phyloP scores from a whole-genome alignment of 306 rosid species.

The Rosa chinensis region DNA sequence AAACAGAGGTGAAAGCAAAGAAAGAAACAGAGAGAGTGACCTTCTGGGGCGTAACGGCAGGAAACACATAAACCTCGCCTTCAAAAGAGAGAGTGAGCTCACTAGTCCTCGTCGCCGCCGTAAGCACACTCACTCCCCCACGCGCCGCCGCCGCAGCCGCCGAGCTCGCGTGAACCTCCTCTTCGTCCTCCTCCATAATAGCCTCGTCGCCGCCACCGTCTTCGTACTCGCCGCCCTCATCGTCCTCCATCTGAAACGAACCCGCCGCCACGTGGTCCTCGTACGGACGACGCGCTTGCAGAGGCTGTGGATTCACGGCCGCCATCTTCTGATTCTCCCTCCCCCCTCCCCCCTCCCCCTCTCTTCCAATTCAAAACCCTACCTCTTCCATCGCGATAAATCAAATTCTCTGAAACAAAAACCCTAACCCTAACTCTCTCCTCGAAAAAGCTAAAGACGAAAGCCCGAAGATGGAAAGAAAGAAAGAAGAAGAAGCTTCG shows the following conservation, averaged over 20 bases:
- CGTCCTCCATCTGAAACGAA: slow-evolving; percentile 38
- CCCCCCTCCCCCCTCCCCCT: not conserved
- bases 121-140: slow-evolving; percentile 23
- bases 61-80: slow-evolving; percentile 95
- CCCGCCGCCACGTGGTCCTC: slow-evolving; percentile 40
- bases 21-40: slow-evolving; percentile 28
- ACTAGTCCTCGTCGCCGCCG: slow-evolving; percentile 64
- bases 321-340: slow-evolving; percentile 57
- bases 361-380: slow-evolving; percentile 47
- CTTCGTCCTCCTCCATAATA: slow-evolving; percentile 59
- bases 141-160: slow-evolving; percentile 33
- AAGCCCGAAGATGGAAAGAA: slow-evolving; percentile 11
- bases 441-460: not conserved
- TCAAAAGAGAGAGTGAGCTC: slow-evolving; percentile 97
- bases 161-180: slow-evolving; percentile 45
- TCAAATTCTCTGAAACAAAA: not conserved
- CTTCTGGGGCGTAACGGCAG: slow-evolving; percentile 85
- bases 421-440: slow-evolving; percentile 5
- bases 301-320: slow-evolving; percentile 67
- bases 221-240: slow-evolving; percentile 52
- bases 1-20: not conserved
- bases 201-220: slow-evolving; percentile 46
- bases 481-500: slow-evolving; percentile 35
- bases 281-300: slow-evolving; percentile 60
- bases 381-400: slow-evolving; percentile 35